Percentiles rank a stretch among this genome's conserved stretches.
Evolutionary conservation across 2,329 filamentous ascomycete species (phyloP).

Genomic region (Pezicula rhizophila): DNA sequence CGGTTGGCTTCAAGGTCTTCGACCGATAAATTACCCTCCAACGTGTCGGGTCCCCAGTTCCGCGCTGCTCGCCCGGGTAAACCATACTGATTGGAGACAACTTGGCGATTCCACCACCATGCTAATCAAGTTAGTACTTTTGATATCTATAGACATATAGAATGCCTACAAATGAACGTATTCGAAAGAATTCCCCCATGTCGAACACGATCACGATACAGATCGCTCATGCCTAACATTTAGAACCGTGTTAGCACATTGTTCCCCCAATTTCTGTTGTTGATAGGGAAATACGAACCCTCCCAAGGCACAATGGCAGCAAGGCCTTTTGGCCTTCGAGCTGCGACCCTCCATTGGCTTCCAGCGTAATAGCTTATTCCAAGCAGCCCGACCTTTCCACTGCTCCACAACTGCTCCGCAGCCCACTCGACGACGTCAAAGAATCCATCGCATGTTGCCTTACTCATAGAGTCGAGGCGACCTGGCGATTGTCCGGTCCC

Average conservation of each 20-base stretch:
- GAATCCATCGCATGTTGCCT: conserved; percentile 41
- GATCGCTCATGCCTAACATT: conserved; percentile 44
- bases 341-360: conserved; percentile 46
- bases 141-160: background rate
- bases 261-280: background rate
- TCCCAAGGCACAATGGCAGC: conserved; percentile 45
- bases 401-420: conserved; percentile 39
- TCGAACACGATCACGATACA: conserved; percentile 50
- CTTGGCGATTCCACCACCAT: conserved; percentile 64
- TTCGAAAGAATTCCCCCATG: conserved; percentile 58
- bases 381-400: conserved; percentile 29
- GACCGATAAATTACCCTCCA: conserved; percentile 51
- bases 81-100: conserved; percentile 64
- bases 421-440: conserved; percentile 44
- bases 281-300: conserved; percentile 22
- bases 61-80: conserved; percentile 38
- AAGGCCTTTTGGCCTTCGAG: conserved; percentile 40
- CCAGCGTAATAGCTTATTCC: conserved; percentile 2
- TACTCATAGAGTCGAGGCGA: conserved; percentile 43
- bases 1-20: conserved; percentile 38
- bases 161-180: conserved; percentile 42
- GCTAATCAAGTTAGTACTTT: background rate
- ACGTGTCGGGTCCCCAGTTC: conserved; percentile 33
- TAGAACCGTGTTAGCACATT: background rate
- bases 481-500: conserved; percentile 43